Conservation (phyloP, 768 basidiomycete genomes). For the Russula olivacea region DNA sequence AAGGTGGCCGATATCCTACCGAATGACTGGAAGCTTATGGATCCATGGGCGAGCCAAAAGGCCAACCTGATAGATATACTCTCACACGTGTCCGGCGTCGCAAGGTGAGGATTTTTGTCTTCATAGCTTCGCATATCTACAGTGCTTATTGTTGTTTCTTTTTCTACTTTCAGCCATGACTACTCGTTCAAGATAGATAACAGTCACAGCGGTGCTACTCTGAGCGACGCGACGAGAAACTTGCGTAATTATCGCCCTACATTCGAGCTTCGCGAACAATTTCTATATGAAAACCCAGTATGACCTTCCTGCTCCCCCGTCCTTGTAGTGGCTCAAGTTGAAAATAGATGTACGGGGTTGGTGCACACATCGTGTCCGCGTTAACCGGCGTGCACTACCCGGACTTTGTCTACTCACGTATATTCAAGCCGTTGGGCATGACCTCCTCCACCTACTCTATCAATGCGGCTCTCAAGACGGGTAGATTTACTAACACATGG, state of each 20-base stretch:
- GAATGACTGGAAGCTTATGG: conserved; percentile 37
- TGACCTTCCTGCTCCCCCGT: neutral
- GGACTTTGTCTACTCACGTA: conserved; percentile 39
- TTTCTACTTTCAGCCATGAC: conserved; percentile 5
- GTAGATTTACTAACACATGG: conserved; percentile 35
- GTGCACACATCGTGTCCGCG: conserved; percentile 32
- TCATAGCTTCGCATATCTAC: neutral
- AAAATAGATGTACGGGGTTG: conserved; percentile 37
- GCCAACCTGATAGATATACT: conserved; percentile 37
- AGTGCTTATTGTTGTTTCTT: neutral
- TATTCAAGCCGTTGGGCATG: conserved; percentile 41
- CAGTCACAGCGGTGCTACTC: neutral
- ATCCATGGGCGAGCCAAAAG: conserved; percentile 36
- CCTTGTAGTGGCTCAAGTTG: neutral
- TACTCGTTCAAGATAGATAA: neutral
- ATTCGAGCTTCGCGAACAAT: conserved; percentile 37
- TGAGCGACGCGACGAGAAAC: conserved; percentile 17
- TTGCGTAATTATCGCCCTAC: conserved; percentile 33
- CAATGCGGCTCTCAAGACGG: conserved; percentile 31
- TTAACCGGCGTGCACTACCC: conserved; percentile 33
- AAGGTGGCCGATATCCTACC: conserved; percentile 35
- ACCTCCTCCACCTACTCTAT: conserved; percentile 36
- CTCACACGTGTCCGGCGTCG: conserved; percentile 39
- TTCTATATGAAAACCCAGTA: conserved; percentile 39
- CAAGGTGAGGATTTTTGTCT: conserved; percentile 28